These are phyloP conservation scores for Salix koriyanagi DNA, from an alignment of 345 rosid species.

Conservation along the genomic window DNA sequence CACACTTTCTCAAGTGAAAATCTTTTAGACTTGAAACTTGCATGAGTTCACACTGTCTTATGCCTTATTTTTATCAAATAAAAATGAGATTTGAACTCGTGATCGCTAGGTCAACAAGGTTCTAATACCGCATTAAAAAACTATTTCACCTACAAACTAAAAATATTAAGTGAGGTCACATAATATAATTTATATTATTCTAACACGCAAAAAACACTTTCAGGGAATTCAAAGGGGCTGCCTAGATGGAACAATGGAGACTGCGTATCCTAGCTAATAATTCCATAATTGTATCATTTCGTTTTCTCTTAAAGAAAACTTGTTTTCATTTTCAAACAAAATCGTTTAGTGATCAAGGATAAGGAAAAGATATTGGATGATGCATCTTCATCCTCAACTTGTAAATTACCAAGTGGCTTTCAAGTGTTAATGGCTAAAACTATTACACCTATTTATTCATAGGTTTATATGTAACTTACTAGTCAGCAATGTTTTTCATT, in stretches of 20 bases:
- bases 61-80: too few species aligned
- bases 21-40: too few species aligned
- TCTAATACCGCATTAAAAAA: too few species aligned
- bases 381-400: not conserved
- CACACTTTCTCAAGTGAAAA: too few species aligned
- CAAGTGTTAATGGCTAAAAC: not conserved
- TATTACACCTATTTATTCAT: not conserved
- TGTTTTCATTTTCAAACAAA: not conserved
- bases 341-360: not conserved
- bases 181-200: too few species aligned
- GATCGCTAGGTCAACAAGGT: too few species aligned
- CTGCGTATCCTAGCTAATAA: not conserved
- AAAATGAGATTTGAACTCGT: too few species aligned
- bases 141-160: fast-evolving
- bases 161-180: fast-evolving
- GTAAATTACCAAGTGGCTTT: not conserved
- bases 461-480: not conserved
- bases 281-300: not conserved
- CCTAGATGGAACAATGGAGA: not conserved
- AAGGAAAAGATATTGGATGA: not conserved
- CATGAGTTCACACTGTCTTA: too few species aligned
- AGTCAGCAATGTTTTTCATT: not conserved
- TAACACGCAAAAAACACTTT: not conserved
- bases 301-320: too few species aligned
- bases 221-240: not conserved